These are phyloP conservation scores for Aspergillus bridgeri DNA, from an alignment of 495 filamentous ascomycete species.

Conservation along the genomic window DNA sequence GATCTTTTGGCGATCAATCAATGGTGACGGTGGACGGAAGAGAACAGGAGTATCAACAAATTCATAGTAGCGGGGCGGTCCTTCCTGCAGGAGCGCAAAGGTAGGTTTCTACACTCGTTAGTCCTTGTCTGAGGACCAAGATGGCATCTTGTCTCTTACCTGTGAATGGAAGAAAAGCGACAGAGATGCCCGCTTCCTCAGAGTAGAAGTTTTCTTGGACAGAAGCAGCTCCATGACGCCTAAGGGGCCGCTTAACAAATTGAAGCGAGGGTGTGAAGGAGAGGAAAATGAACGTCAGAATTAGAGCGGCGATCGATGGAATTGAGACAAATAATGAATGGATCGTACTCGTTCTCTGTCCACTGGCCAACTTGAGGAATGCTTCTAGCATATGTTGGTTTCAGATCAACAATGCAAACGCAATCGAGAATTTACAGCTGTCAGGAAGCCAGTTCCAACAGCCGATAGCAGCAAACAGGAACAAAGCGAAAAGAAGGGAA, in stretches of 20 bases:
- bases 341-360: background rate
- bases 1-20: conserved; percentile 19
- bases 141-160: background rate
- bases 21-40: conserved; percentile 5
- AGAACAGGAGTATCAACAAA: conserved; percentile 14
- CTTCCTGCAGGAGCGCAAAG: conserved; percentile 6
- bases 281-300: background rate
- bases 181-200: conserved; percentile 17
- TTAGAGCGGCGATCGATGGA: background rate
- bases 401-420: background rate
- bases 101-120: conserved; percentile 18
- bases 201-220: conserved; percentile 6
- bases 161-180: conserved; percentile 18
- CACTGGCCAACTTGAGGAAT: background rate
- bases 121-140: background rate
- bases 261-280: background rate
- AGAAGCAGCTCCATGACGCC: conserved; percentile 11
- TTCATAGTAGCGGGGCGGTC: conserved; percentile 19
- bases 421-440: background rate
- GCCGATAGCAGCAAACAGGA: background rate
- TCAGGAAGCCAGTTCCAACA: conserved; percentile 17
- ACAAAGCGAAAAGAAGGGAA: background rate
- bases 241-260: background rate
- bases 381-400: background rate
- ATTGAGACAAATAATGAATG: background rate